Evolutionary conservation across 768 basidiomycete species (phyloP).

Genomic region (Termitomyces sp.): DNA sequence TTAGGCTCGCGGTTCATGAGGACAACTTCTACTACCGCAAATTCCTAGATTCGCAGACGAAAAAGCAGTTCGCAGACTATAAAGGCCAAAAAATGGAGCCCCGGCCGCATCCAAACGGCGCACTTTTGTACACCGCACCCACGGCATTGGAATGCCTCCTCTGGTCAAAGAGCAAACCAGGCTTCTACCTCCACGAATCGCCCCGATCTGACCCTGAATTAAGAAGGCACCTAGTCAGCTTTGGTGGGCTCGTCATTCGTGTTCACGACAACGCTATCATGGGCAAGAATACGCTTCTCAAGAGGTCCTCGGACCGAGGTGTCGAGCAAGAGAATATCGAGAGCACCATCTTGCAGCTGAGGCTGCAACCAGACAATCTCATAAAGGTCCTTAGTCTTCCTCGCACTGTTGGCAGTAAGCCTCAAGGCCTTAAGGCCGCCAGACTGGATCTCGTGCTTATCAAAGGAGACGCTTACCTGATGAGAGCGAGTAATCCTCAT

Average conservation of each 20-base stretch:
- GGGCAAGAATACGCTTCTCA: conserved; percentile 19
- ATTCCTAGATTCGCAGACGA: conserved; percentile 34
- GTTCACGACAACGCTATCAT: conserved; percentile 12
- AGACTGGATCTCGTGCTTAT: conserved; percentile 23
- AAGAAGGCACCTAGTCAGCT: conserved; percentile 27
- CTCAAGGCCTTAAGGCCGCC: conserved; percentile 33
- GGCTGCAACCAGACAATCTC: conserved; percentile 15
- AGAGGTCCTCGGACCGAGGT: conserved; percentile 23
- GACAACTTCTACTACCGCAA: conserved; percentile 19
- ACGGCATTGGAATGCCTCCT: conserved; percentile 49
- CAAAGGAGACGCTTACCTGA: conserved; percentile 16
- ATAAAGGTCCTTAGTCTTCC: conserved; percentile 30
- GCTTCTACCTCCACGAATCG: conserved; percentile 48
- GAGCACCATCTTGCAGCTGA: conserved; percentile 23
- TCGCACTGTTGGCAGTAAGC: conserved; percentile 34
- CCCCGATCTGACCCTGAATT: too few relatives aligned
- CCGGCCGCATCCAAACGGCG: conserved; percentile 59
- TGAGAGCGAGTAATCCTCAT: conserved; percentile 36
- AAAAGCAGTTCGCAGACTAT: conserved; percentile 15
- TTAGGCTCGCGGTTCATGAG: conserved; percentile 19
- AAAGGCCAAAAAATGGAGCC: conserved; percentile 42
- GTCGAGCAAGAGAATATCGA: conserved; percentile 14
- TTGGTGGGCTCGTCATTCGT: conserved; percentile 36
- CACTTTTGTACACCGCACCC: conserved; percentile 52
- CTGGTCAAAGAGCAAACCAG: conserved; percentile 48